Evolutionary conservation across 208 protist genomes (phyloP), one percentile per base, ranked within the genome.

Genomic region (Crithidia sp.): DNA sequence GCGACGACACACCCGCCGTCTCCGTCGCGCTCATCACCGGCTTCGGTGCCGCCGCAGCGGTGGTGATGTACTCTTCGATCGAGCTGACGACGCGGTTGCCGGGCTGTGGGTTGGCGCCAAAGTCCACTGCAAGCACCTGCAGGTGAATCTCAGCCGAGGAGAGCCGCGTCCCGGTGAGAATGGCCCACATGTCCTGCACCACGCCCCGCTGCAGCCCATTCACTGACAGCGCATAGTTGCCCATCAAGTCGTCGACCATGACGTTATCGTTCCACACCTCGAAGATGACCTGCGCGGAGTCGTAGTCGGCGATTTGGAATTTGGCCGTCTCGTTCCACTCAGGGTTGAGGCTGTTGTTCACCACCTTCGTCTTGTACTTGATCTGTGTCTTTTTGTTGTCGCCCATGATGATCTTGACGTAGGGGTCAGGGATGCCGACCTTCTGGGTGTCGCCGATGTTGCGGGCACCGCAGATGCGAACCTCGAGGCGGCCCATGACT

Each of bases 211-310:
- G 76, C 19, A 95, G 63, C n/a, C 80, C 74, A 45, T 80, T 79
- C 13, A 95, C 16, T 13, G 79, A 87, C 43, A 95, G 63, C 61
- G 36, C 43, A 67, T 89, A 93, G 43, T 47, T 62, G 17, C 90
- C 90, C 61, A 95, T 50, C 12, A 90, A 19, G 45, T 90, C 84
- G 53, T 93, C 90, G 16, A 61, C 74, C 43, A 92, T 71, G 43
- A 90, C 64, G 47, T 93, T 93, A 55, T 90, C 83, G 56, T 88
- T 86, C 86, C 86, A 91, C 60, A 95, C 57, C 77, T 93, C 88
- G 7, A 93, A 72, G 36, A 76, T 53, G 4, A 93, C 17, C 70
- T 91, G 81, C 8, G 76, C 67, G 4, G 60, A 61, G 41, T 84
- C 73, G 55, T 84, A 73, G 77, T 92, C 86, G 17, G 84, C 78